phyloP scores from a whole-genome alignment of 2,329 filamentous ascomycete genomes.

The Cladosporium velox region DNA sequence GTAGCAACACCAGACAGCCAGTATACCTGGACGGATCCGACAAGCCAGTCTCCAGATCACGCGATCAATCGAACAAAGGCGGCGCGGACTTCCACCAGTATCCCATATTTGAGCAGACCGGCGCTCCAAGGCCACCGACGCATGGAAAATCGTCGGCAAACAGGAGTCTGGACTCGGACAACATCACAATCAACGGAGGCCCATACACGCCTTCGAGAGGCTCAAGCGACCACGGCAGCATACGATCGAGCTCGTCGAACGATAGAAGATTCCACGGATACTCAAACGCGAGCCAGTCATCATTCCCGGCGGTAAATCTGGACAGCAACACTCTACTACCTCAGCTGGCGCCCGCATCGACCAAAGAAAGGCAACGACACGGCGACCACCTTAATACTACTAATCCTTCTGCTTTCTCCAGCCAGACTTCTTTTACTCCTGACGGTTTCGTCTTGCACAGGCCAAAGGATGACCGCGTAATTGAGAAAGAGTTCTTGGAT shows the following conservation, averaged over 20 bases:
- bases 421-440: conserved; percentile 51
- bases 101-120: conserved; percentile 53
- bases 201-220: conserved; percentile 32
- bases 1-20: conserved; percentile 67
- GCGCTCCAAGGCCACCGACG: conserved; percentile 10
- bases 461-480: conserved; percentile 76
- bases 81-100: conserved; percentile 87
- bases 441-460: conserved; percentile 66
- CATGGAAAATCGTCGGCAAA: conserved; percentile 30
- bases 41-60: conserved; percentile 55
- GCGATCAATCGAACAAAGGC: conserved; percentile 78
- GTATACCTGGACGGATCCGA: conserved; percentile 73
- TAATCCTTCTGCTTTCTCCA: conserved; percentile 50
- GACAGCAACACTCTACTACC: conserved; percentile 44
- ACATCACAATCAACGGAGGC: conserved; percentile 59
- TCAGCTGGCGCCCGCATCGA: conserved; percentile 41
- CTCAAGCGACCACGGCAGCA: conserved; percentile 60
- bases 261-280: conserved; percentile 53
- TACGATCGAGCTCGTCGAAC: conserved; percentile 64
- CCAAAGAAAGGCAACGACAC: conserved; percentile 39
- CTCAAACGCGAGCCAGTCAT: conserved; percentile 49
- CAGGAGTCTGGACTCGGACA: conserved; percentile 37
- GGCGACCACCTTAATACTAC: conserved; percentile 45
- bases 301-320: conserved; percentile 45
- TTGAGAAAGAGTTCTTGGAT: conserved; percentile 88